A percentile compares a stretch with the other conserved stretches of the same genome.
Evolutionary conservation across 2,329 filamentous ascomycete species (phyloP).

Genomic region (Beauveria rudraprayagi): DNA sequence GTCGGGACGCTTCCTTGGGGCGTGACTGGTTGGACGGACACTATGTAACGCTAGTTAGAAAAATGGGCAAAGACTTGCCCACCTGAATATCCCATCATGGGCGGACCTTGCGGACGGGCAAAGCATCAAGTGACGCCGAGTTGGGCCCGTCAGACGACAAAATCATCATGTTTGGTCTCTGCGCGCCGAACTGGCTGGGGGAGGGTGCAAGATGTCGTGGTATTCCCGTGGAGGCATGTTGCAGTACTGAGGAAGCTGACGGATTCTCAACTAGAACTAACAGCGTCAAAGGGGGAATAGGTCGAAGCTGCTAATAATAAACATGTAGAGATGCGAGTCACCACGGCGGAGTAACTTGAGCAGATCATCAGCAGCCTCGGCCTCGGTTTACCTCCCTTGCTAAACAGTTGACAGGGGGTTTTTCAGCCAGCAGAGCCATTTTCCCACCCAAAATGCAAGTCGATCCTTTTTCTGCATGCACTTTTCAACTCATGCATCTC

Average conservation of each 20-base stretch:
- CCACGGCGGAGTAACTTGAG: background rate
- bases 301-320: background rate
- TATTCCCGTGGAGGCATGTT: background rate
- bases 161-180: background rate
- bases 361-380: too few species aligned
- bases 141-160: conserved; percentile 6
- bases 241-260: background rate
- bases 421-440: too few species aligned
- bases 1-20: conserved; percentile 1
- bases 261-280: background rate
- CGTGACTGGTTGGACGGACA: conserved; percentile 7
- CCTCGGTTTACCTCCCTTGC: too few species aligned
- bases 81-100: conserved; percentile 1
- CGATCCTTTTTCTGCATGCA: background rate
- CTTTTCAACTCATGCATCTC: background rate
- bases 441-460: background rate
- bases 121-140: conserved; percentile 11
- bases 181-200: background rate
- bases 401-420: too few species aligned
- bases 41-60: background rate
- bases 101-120: background rate
- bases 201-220: background rate
- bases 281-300: background rate
- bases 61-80: background rate
- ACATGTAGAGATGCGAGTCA: background rate